Evolutionary conservation across 2,329 filamentous ascomycete species (phyloP).

Genomic region (Aspergillus floridensis): DNA sequence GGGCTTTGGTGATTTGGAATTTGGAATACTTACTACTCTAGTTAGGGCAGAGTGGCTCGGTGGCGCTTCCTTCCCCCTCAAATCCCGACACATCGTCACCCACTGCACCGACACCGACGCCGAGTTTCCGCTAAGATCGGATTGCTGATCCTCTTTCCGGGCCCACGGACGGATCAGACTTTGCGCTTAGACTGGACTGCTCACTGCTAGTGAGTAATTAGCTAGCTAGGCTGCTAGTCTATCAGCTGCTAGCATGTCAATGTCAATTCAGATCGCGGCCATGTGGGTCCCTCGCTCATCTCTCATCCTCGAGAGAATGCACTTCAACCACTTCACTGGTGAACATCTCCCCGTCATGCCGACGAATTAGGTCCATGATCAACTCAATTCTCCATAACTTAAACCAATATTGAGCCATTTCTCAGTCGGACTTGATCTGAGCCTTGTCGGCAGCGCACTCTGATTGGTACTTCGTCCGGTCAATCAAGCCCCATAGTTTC

Average conservation of each 20-base stretch:
- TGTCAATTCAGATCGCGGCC: slow-evolving; percentile 14
- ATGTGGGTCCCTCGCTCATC: slow-evolving; percentile 20
- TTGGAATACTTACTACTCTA: slow-evolving; percentile 18
- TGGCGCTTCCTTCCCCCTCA: neutral
- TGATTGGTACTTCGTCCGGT: slow-evolving; percentile 11
- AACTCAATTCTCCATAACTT: slow-evolving; percentile 16
- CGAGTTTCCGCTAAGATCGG: slow-evolving; percentile 18
- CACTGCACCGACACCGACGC: neutral
- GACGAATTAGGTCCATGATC: slow-evolving; percentile 19
- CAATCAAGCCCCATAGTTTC: neutral
- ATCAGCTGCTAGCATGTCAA: slow-evolving; percentile 12
- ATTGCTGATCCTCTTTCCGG: slow-evolving; percentile 17
- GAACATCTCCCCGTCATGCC: slow-evolving; percentile 19
- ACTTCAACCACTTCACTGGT: slow-evolving; percentile 8
- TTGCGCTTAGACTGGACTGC: slow-evolving; percentile 9
- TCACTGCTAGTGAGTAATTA: no score
- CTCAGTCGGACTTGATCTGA: slow-evolving; percentile 13
- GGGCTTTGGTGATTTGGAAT: slow-evolving; percentile 24
- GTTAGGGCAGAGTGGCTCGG: slow-evolving; percentile 15
- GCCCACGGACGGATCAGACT: slow-evolving; percentile 10
- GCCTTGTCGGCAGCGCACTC: neutral
- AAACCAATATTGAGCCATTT: slow-evolving; percentile 16
- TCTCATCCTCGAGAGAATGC: slow-evolving; percentile 9
- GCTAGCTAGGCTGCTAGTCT: neutral
- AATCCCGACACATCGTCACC: slow-evolving; percentile 15